Evolutionary conservation across 2,329 filamentous ascomycete genomes (phyloP).

Genomic region (Colletotrichum brevisporum): DNA sequence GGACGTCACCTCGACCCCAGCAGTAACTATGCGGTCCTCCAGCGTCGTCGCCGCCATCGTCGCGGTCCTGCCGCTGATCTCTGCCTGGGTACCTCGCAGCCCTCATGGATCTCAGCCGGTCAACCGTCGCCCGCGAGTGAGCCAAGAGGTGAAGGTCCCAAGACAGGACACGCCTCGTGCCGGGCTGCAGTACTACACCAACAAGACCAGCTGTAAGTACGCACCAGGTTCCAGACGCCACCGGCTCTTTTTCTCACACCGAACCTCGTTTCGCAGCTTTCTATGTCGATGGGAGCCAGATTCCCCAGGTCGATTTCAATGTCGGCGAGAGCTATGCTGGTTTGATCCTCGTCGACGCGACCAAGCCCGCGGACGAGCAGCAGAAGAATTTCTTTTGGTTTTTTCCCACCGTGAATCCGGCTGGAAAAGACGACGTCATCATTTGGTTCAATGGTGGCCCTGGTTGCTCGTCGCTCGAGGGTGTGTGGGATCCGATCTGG

Average conservation of each 20-base stretch:
- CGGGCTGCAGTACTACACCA: constrained; percentile 22
- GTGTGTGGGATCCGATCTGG: constrained; percentile 77
- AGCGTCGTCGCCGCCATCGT: background rate
- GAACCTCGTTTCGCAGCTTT: constrained; percentile 61
- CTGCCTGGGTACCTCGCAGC: constrained; percentile 16
- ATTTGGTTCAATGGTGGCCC: constrained; percentile 98
- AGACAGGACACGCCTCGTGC: background rate
- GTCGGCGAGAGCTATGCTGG: constrained; percentile 76
- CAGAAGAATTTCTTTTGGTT: constrained; percentile 90
- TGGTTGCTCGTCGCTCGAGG: constrained; percentile 97
- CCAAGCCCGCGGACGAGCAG: constrained; percentile 61
- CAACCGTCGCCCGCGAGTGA: background rate
- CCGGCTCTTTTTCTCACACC: too few species aligned
- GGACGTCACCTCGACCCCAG: background rate
- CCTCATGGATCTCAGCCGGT: background rate
- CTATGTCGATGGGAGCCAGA: constrained; percentile 72
- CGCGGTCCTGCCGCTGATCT: constrained; percentile 11
- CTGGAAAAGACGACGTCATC: constrained; percentile 89
- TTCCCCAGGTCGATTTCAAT: constrained; percentile 80
- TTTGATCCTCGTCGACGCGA: constrained; percentile 68
- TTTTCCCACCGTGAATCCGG: constrained; percentile 94
- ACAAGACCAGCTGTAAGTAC: constrained; percentile 31
- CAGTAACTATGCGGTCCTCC: constrained; percentile 7
- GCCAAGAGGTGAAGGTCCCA: background rate
- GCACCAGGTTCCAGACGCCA: too few species aligned